phyloP scores from a whole-genome alignment of 805 yeast species.

The Candida parachauliodes region DNA sequence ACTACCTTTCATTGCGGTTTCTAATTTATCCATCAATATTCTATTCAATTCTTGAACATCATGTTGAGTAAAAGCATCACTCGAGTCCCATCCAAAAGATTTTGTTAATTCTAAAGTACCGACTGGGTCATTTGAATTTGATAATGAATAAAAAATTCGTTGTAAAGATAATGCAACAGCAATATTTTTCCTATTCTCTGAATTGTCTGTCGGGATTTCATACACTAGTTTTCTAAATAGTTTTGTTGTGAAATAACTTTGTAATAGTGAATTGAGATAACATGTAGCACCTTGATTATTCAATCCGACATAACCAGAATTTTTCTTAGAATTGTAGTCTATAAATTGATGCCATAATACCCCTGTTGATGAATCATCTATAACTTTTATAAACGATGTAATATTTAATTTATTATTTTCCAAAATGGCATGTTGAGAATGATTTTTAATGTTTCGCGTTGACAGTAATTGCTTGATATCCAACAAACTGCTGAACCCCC shows the following conservation, averaged over 20 bases:
- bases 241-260: conserved; percentile 84
- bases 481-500: conserved; percentile 89
- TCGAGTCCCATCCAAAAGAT: conserved; percentile 96
- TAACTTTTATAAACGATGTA: conserved; percentile 70
- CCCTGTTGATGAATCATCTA: conserved; percentile 86
- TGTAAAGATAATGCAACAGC: conserved; percentile 80
- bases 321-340: conserved; percentile 81
- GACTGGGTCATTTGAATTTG: conserved; percentile 69
- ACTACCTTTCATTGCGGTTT: conserved; percentile 87
- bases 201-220: conserved; percentile 76
- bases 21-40: conserved; percentile 91
- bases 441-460: conserved; percentile 7
- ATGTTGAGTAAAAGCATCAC: conserved; percentile 95
- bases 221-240: conserved; percentile 81
- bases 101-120: conserved; percentile 84
- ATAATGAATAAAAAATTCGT: conserved; percentile 76
- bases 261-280: conserved; percentile 86
- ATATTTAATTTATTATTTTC: conserved; percentile 60
- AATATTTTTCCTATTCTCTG: conserved; percentile 24
- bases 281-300: conserved; percentile 98
- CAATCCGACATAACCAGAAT: conserved; percentile 89
- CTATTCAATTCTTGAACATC: conserved; percentile 97
- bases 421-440: conserved; percentile 34
- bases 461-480: conserved; percentile 47
- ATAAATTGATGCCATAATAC: conserved; percentile 87